Evolutionary conservation across 2,329 filamentous ascomycete genomes (phyloP), one percentile per base, ranked within the genome.

Genomic region (Ascochyta fabae): DNA sequence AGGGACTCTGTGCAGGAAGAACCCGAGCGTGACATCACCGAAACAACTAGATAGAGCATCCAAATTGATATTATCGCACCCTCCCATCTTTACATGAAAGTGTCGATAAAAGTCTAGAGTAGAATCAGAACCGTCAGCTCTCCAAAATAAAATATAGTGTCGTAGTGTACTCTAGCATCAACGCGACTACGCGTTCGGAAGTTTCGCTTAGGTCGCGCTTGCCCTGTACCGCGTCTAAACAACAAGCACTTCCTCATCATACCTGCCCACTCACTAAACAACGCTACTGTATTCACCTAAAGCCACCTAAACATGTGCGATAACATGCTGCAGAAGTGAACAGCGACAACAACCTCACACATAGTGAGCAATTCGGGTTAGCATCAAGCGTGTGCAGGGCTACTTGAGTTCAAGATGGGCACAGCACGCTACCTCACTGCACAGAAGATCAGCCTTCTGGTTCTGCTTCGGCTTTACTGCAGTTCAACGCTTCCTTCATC

Each of bases 351-450:
- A 33, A 1, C 1, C n/a, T 42, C 22, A 22, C 13, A 33, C 12
- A 2, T n/a, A 10, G 26, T 31, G 24, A 27, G 19, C 33, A 13
- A 12, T 13, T 31, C 10, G 29, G 13, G 5, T 12, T 31, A 31
- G 29, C 29, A 13, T 31, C 29, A 15, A 31, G 29, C 29, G 29
- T 15, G 29, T 31, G 10, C 29, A 31, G 13, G 29, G 4, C 29
- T 31, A 13, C 4, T 31, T 31, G 10, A 33, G 24, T 33, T 44
- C 53, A 59, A 52, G 26, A 70, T 72, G 69, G 59, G 62, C 48
- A 96, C 94, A 88, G 84, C 88, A 67, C 89, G 90, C 53, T 96
- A 89, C 75, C 83, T 98, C 41, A 96, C 91, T n/a, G 91, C 94
- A 12, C 88, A 91, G 64, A 96, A 95, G 73, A 85, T 98, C 64